A percentile compares a stretch with the other conserved stretches of the same genome.
Conservation (phyloP, 75 land plant genomes). For the Pinus taeda region DNA sequence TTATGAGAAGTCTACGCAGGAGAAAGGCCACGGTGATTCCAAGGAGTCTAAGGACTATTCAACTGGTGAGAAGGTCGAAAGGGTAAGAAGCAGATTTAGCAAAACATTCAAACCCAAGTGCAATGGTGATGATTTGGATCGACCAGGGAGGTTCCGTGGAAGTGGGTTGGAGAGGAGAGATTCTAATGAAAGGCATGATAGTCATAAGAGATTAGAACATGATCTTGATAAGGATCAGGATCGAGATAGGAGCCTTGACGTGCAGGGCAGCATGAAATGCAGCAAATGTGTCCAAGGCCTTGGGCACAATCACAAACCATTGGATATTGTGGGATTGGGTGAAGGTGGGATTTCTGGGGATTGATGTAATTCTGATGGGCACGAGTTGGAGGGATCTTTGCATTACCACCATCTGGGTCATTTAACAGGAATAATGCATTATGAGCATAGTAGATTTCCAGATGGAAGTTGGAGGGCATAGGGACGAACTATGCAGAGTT, state of each 20-base stretch:
- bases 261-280: not conserved
- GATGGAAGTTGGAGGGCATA: not conserved
- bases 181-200: slow-evolving; percentile 1
- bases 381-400: not conserved
- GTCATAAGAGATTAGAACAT: not conserved
- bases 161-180: not conserved
- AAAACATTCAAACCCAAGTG: not conserved
- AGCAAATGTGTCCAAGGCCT: not conserved
- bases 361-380: not conserved
- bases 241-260: not conserved
- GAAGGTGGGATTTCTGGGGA: not conserved
- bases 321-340: not conserved
- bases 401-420: not conserved
- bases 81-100: not conserved
- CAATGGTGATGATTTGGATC: not conserved
- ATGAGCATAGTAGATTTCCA: not conserved
- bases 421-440: not conserved
- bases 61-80: slow-evolving; percentile 4
- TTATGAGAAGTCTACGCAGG: not conserved
- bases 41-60: not conserved
- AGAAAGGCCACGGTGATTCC: not conserved
- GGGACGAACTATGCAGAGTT: not conserved
- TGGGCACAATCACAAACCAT: not conserved
- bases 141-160: not conserved
- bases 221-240: not conserved